Evolutionary conservation across 176 grass and related monocot genomes (phyloP), one percentile per base, ranked within the genome.

Genomic region (Tuctoria greenei): DNA sequence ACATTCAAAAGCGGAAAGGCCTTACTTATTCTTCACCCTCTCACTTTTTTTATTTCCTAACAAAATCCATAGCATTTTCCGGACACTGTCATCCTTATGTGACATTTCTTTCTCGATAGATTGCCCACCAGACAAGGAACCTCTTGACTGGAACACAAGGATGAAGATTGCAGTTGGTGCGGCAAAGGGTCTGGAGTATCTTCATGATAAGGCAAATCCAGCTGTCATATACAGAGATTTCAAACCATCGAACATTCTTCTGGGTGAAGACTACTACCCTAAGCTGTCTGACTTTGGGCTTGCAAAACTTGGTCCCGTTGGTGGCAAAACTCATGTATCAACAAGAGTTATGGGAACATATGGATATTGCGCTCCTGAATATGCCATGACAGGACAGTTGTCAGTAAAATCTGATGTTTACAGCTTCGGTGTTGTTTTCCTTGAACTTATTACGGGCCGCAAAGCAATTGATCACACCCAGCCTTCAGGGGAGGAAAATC

Each of bases 341-440:
- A 98, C 95, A 74, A 85, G 95, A 54, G 95, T 98, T 69, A 98
- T 98, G 95, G 95, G 95, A 83, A 98, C 95, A 3, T 98, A 98
- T 84, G 95, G 95, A 56, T 98, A 98, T 75, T 98, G 91, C 7
- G 95, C 95, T 71, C 95, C 95, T 84, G 95, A 98, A 82, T 98
- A 98, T 80, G 95, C 95, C 64, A 98, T 98, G 95, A 98, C 95
- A n/a, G 95, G 95, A 65, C 95, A 98, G 77, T 73, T 98, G 50
- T 95, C 95, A 11, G 80, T 98, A 28, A 98, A 98, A 72, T 98
- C 95, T 65, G 95, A 98, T 72, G 95, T 98, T 74, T 98, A 98
- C 76, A 98, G 95, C 89, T 98, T 98, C 67, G 95, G 95, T 51
- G 95, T 98, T 61, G 95, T 98, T 27, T 98, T 98, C 79, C 95